Evolutionary conservation across 148 eudicot genomes (phyloP).

Genomic region (Cornus florida): DNA sequence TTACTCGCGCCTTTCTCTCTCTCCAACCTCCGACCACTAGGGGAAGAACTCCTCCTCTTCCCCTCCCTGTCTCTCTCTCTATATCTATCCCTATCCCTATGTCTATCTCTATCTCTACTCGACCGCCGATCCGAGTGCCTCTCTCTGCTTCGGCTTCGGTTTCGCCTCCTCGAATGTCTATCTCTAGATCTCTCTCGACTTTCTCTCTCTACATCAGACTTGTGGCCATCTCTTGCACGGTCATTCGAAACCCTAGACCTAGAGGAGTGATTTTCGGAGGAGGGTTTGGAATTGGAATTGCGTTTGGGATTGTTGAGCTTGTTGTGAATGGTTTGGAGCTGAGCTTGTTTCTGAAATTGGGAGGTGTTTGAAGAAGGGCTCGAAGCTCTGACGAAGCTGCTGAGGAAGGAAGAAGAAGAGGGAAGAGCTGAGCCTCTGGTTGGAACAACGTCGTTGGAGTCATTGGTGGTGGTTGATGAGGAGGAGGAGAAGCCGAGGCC

Average conservation of each 20-base stretch:
- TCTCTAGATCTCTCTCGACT: conserved; percentile 23
- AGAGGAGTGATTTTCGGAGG: conserved; percentile 19
- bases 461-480: conserved; percentile 11
- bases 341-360: conserved; percentile 43
- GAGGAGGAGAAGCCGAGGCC: conserved; percentile 80
- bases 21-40: conserved; percentile 27
- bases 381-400: conserved; percentile 73
- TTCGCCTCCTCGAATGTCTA: conserved; percentile 7
- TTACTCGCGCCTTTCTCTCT: conserved; percentile 17
- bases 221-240: neutral
- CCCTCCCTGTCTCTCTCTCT: conserved; percentile 22
- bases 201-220: conserved; percentile 12
- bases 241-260: conserved; percentile 31
- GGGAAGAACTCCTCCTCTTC: conserved; percentile 29
- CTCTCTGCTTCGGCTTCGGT: conserved; percentile 24
- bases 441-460: conserved; percentile 34
- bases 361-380: conserved; percentile 36
- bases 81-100: conserved; percentile 16
- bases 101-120: conserved; percentile 29
- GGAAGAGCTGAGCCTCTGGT: conserved; percentile 58
- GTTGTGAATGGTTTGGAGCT: conserved; percentile 58
- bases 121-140: conserved; percentile 12
- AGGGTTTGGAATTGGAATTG: too few relatives aligned
- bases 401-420: conserved; percentile 52
- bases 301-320: conserved; percentile 52